A percentile compares a stretch with the other conserved stretches of the same genome.
phyloP scores from a whole-genome alignment of 768 basidiomycete genomes.

The Tricholoma furcatifolium region DNA sequence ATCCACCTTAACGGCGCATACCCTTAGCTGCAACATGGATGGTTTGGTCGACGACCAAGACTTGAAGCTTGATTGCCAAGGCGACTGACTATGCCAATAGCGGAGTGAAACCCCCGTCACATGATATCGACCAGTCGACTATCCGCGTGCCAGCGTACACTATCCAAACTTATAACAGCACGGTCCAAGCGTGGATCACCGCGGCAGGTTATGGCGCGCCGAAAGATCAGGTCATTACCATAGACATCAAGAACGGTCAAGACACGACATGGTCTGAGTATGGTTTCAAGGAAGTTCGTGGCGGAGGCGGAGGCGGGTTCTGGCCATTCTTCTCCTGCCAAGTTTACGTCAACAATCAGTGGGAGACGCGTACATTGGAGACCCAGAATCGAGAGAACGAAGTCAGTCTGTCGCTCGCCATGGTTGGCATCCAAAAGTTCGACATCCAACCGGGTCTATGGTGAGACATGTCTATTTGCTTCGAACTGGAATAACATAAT shows the following conservation, averaged over 20 bases:
- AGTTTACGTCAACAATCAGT: not conserved
- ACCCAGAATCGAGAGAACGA: conserved; percentile 1
- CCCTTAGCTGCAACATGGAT: not conserved
- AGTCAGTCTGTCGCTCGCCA: not conserved
- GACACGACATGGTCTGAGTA: conserved; percentile 9
- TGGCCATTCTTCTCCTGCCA: conserved; percentile 6
- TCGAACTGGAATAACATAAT: not conserved
- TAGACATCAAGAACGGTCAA: conserved; percentile 5
- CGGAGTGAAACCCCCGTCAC: not conserved
- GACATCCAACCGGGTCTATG: conserved; percentile 1
- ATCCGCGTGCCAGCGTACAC: conserved; percentile 2
- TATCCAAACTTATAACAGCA: conserved; percentile 2
- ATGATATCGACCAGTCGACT: not conserved
- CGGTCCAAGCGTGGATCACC: conserved; percentile 3
- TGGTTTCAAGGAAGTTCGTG: conserved; percentile 6
- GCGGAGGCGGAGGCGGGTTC: conserved; percentile 4
- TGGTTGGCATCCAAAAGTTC: conserved; percentile 9
- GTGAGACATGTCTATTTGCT: conserved; percentile 1
- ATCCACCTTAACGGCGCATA: not conserved
- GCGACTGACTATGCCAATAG: not conserved
- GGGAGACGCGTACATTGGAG: not conserved
- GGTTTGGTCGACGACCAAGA: not conserved
- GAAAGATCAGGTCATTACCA: conserved; percentile 5
- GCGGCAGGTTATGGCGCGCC: not conserved
- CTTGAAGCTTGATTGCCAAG: not conserved